These are phyloP conservation scores for Colletotrichum tropicicola DNA, from an alignment of 2,329 filamentous ascomycete species.

Conservation along the genomic window DNA sequence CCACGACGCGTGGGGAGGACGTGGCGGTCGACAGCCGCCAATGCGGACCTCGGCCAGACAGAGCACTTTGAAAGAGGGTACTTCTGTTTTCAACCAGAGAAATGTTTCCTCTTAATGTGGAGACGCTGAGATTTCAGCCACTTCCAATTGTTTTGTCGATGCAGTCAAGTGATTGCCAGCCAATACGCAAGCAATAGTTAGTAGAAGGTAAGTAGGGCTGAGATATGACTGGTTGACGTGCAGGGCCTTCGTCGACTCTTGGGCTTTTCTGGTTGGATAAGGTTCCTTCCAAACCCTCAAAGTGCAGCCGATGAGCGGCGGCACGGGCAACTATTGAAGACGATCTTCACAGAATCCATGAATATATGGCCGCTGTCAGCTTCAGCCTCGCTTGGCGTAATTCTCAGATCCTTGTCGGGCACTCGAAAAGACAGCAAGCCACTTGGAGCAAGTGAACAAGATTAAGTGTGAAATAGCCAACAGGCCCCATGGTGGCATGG, in stretches of 20 bases:
- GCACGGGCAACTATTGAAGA: constrained; percentile 3
- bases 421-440: background rate
- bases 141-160: too few relatives aligned
- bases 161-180: too few relatives aligned
- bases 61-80: background rate
- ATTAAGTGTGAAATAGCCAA: too few relatives aligned
- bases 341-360: background rate
- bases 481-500: too few relatives aligned
- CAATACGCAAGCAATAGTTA: too few relatives aligned
- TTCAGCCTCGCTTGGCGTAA: constrained; percentile 14
- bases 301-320: background rate
- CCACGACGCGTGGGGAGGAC: background rate
- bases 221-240: too few relatives aligned
- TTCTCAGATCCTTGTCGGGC: constrained; percentile 9
- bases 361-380: constrained; percentile 6
- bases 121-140: too few relatives aligned
- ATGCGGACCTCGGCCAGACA: background rate
- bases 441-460: background rate
- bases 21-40: constrained; percentile 17
- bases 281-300: background rate
- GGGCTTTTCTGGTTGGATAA: background rate
- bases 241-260: too few relatives aligned
- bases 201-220: too few relatives aligned
- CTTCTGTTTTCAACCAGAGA: background rate
- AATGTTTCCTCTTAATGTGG: background rate